These are phyloP conservation scores for Usnea hakonensis DNA, from an alignment of 495 filamentous ascomycete species.

Conservation along the genomic window DNA sequence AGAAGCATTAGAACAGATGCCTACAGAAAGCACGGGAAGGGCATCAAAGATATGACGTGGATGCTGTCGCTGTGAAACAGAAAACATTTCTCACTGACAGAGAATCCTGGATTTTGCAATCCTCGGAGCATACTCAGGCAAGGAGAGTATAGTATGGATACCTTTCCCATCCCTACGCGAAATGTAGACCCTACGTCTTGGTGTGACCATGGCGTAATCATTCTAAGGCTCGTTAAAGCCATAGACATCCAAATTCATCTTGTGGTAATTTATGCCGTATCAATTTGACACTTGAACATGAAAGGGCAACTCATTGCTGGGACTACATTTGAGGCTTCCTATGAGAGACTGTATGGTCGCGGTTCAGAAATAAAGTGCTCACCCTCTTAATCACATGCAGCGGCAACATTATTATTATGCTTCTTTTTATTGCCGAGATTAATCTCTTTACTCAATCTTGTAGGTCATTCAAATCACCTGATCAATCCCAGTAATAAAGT, in stretches of 20 bases:
- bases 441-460: background rate
- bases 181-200: background rate
- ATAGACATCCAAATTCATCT: background rate
- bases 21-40: background rate
- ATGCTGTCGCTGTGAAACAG: background rate
- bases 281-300: background rate
- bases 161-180: background rate
- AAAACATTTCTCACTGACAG: background rate
- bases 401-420: background rate
- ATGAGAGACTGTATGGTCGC: background rate
- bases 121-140: background rate
- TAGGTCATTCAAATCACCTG: background rate
- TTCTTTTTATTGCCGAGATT: background rate
- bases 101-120: background rate
- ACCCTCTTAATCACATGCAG: background rate
- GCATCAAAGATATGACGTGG: background rate
- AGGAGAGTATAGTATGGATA: background rate
- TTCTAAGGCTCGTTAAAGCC: background rate
- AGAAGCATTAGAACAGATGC: conserved; percentile 29
- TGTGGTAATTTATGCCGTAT: background rate
- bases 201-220: background rate
- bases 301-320: too few relatives aligned
- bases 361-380: background rate
- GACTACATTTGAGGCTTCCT: too few relatives aligned
- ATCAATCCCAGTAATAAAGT: background rate